Base-by-base conservation (phyloP, 2,329 filamentous ascomycete species). In the Scorias spongiosa region DNA sequence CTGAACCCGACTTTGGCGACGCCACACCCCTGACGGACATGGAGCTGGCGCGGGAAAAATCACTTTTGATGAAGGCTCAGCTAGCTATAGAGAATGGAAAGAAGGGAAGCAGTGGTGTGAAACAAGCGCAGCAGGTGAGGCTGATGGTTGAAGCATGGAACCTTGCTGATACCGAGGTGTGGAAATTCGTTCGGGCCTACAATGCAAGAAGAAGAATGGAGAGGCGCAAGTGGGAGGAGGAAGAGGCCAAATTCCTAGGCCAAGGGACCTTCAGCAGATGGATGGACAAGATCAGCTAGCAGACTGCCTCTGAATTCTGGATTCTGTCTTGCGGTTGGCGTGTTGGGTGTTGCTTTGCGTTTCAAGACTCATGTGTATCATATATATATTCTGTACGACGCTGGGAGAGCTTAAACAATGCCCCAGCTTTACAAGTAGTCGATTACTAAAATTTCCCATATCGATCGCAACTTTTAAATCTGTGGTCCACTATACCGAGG, bases 111-210 rank as follows among this genome's bases (percentile, higher is more conserved):
- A 45, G 60, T 57, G 46, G 54, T 54, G 57, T 58, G 48, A 52
- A 54, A 30, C 53, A 53, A 10, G 48, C 60, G 28, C 56, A 58
- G 7, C 42, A 41, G 9, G 51, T 69, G 40, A 64, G 61, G 37
- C 65, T 66, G n/a, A 62, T 61, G 15, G 64, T 70, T 5, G 69
- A 72, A 57, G 59, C 63, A 40, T 72, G 69, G 53, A 70, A 74
- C 57, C 58, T 86, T 50, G 81, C 77, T 0, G 84, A 89, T 54
- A 80, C 78, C 1, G 83, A 89, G 62, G 77, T 78, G 1, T 89
- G 83, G 83, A 76, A 75, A 54, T 88, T 88, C 56, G 72, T 78
- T 5, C 67, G 78, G 32, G 81, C 83, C 0, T 85, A 74, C 49
- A 65, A 78, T 42, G 81, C 80, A 14, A 65, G 81, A 32, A 66